phyloP scores from a whole-genome alignment of 352 stramenopile species.

The Phytophthora fragariae region DNA sequence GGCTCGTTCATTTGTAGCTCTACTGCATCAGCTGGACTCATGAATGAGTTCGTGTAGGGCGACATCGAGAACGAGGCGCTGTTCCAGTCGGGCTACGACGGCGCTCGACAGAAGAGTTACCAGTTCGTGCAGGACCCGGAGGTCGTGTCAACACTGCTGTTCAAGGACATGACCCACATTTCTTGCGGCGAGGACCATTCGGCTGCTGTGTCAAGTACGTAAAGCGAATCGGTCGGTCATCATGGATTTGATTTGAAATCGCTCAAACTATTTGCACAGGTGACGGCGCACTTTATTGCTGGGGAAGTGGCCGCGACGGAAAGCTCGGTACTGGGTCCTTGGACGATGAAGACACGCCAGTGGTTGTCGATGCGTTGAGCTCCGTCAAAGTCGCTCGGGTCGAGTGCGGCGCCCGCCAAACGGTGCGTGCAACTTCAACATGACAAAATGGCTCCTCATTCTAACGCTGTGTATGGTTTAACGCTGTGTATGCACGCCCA shows the following conservation, averaged over 20 bases:
- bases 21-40: neutral
- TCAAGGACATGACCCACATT: conserved; percentile 52
- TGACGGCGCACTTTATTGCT: conserved; percentile 73
- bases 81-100: conserved; percentile 75
- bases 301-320: conserved; percentile 68
- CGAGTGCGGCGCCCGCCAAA: conserved; percentile 65
- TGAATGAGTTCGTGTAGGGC: conserved; percentile 37
- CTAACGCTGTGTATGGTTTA: neutral
- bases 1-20: neutral
- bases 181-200: conserved; percentile 77
- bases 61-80: conserved; percentile 74
- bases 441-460: conserved; percentile 7
- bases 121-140: conserved; percentile 62
- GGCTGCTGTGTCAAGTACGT: conserved; percentile 68
- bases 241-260: conserved; percentile 3
- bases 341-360: conserved; percentile 62
- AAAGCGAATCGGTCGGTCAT: neutral
- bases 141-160: conserved; percentile 56
- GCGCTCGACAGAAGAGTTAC: conserved; percentile 70
- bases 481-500: conserved; percentile 1
- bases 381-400: conserved; percentile 66
- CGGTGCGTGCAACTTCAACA: conserved; percentile 45
- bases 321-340: conserved; percentile 72
- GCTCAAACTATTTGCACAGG: conserved; percentile 29
- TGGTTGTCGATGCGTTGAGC: conserved; percentile 58